Evolutionary conservation across 805 yeast genomes (phyloP).

Genomic region (Middelhovenomyces tepae): DNA sequence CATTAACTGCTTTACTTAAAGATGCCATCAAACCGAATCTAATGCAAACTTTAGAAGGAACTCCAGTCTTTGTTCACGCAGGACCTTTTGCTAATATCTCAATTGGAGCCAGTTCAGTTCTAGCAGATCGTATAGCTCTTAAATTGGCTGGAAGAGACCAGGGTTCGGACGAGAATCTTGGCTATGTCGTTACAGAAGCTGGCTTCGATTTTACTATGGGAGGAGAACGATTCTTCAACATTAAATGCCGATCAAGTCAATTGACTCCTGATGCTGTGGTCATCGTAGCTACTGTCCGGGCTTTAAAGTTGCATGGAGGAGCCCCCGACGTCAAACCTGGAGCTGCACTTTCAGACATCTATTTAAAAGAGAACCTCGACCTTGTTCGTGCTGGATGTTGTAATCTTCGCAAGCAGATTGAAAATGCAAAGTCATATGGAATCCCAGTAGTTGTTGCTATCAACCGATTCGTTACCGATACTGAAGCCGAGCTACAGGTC

Average conservation of each 20-base stretch:
- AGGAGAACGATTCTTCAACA: conserved; percentile 93
- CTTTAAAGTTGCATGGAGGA: conserved; percentile 93
- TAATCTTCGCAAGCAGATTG: conserved; percentile 83
- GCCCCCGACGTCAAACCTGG: conserved; percentile 97
- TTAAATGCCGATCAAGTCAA: conserved; percentile 93
- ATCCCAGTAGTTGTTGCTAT: conserved; percentile 93
- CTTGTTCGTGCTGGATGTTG: conserved; percentile 72
- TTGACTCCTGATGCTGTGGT: conserved; percentile 83
- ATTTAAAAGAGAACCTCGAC: conserved; percentile 73
- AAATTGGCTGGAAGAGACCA: conserved; percentile 71
- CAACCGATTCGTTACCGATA: conserved; percentile 77
- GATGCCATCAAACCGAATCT: conserved; percentile 94
- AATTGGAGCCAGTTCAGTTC: conserved; percentile 90
- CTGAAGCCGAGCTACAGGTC: conserved; percentile 67
- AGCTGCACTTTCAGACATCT: conserved; percentile 72
- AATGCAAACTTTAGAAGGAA: conserved; percentile 96
- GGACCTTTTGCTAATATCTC: conserved; percentile 98
- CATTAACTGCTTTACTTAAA: conserved; percentile 84
- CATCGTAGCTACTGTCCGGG: conserved; percentile 92
- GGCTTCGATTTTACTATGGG: conserved; percentile 99
- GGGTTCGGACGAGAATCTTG: conserved; percentile 35
- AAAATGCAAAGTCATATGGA: conserved; percentile 76
- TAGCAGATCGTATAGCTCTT: conserved; percentile 88
- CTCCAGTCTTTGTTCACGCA: conserved; percentile 97
- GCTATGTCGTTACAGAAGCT: conserved; percentile 93